Evolutionary conservation across 2,329 filamentous ascomycete genomes (phyloP).

Genomic region (Monilinia aucupariae): DNA sequence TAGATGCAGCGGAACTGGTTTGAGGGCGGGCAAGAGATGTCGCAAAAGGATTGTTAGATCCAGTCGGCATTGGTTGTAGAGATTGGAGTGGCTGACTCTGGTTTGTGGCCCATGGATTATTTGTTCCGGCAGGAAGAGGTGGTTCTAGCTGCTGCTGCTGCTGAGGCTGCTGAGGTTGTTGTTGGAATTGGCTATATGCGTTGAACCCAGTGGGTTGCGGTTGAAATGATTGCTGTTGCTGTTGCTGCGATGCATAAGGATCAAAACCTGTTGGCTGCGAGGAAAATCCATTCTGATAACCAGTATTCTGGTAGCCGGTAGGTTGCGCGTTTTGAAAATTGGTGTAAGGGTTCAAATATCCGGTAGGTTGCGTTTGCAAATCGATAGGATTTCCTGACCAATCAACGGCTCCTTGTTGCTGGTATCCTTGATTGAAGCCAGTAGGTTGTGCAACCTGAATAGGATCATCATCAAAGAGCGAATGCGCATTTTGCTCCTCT

Average conservation of each 20-base stretch:
- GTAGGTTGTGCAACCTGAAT: slow-evolving; percentile 59
- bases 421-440: slow-evolving; percentile 93
- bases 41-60: slow-evolving; percentile 97
- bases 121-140: slow-evolving; percentile 69
- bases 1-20: slow-evolving; percentile 48
- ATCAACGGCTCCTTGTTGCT: slow-evolving; percentile 92
- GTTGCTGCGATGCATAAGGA: slow-evolving; percentile 54
- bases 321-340: slow-evolving; percentile 47
- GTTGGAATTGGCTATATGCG: slow-evolving; percentile 44
- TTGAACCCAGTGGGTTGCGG: slow-evolving; percentile 50
- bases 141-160: slow-evolving; percentile 52
- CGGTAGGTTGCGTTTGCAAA: slow-evolving; percentile 76
- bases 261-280: slow-evolving; percentile 67
- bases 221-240: slow-evolving; percentile 45
- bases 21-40: slow-evolving; percentile 60
- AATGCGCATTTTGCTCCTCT: slow-evolving; percentile 76
- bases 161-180: slow-evolving; percentile 36
- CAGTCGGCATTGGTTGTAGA: slow-evolving; percentile 78
- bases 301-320: slow-evolving; percentile 59
- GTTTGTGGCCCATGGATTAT: slow-evolving; percentile 86
- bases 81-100: slow-evolving; percentile 53
- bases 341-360: slow-evolving; percentile 56
- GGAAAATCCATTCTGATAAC: slow-evolving; percentile 63
- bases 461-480: slow-evolving; percentile 81
- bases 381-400: slow-evolving; percentile 96